These are phyloP conservation scores for Lipomyces kockii DNA, from an alignment of 805 yeast species.

Conservation along the genomic window DNA sequence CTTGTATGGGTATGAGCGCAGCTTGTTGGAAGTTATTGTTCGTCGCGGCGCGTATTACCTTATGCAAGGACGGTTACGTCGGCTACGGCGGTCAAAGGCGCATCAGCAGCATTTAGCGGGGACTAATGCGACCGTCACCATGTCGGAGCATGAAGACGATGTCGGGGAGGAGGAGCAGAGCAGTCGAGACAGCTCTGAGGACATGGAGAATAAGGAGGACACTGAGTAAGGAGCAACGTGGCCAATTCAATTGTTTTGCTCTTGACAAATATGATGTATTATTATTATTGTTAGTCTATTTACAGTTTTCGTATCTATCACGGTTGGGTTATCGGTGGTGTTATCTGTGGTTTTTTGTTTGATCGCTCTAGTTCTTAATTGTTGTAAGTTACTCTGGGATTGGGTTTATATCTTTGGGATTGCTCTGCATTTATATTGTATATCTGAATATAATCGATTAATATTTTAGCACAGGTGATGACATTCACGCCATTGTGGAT, in stretches of 20 bases:
- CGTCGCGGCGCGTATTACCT: conserved; percentile 79
- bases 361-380: no score
- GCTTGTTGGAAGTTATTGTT: conserved; percentile 69
- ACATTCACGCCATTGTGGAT: no score
- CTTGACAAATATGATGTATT: conserved; percentile 3
- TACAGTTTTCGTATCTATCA: conserved; percentile 1
- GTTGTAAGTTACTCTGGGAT: no score
- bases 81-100: conserved; percentile 52
- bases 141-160: background rate
- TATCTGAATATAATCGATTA: no score
- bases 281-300: background rate
- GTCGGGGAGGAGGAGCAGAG: conserved; percentile 18
- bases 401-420: no score
- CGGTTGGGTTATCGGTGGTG: conserved; percentile 5
- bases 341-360: background rate
- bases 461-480: no score
- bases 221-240: conserved; percentile 5
- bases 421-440: no score
- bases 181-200: conserved; percentile 16
- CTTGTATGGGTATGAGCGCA: conserved; percentile 58
- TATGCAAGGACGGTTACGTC: conserved; percentile 78
- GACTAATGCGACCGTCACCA: background rate
- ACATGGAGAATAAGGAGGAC: conserved; percentile 12
- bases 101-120: conserved; percentile 6
- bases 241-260: background rate